phyloP scores from a whole-genome alignment of 2,329 filamentous ascomycete species.

The Canariomyces notabilis region DNA sequence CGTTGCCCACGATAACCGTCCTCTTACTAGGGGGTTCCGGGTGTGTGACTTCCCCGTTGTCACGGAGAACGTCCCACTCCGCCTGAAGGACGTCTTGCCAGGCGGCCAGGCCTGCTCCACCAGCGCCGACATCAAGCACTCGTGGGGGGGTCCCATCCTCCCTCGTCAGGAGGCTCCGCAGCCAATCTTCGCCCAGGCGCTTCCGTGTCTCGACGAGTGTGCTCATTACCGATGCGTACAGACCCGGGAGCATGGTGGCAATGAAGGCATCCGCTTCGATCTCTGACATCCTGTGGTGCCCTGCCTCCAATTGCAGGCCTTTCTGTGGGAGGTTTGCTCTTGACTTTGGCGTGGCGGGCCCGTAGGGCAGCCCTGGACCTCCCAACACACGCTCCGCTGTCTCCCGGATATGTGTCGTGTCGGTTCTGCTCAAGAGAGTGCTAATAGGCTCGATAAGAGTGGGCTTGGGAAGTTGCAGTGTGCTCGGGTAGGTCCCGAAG shows the following conservation, averaged over 20 bases:
- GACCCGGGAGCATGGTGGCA: conserved; percentile 62
- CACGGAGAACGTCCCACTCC: conserved; percentile 70
- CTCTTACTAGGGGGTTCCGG: conserved; percentile 61
- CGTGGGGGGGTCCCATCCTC: conserved; percentile 53
- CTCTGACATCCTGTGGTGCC: conserved; percentile 62
- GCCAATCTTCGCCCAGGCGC: conserved; percentile 66
- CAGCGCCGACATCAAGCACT: conserved; percentile 69
- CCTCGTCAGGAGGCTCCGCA: conserved; percentile 57
- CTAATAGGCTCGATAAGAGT: conserved; percentile 66
- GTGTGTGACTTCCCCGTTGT: conserved; percentile 40
- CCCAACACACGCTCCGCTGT: conserved; percentile 72
- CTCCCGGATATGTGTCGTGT: conserved; percentile 69
- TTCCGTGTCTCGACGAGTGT: conserved; percentile 69
- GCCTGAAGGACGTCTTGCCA: conserved; percentile 74
- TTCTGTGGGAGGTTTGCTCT: conserved; percentile 56
- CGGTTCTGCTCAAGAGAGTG: conserved; percentile 60
- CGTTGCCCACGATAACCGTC: conserved; percentile 74
- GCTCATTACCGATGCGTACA: conserved; percentile 63
- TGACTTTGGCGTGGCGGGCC: conserved; percentile 62
- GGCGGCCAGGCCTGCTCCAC: conserved; percentile 66
- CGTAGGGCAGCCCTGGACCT: conserved; percentile 69
- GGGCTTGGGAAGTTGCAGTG: conserved; percentile 67
- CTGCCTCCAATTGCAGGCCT: conserved; percentile 58
- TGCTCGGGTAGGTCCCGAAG: conserved; percentile 67
- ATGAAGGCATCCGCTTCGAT: conserved; percentile 73